Evolutionary conservation across 2,329 filamentous ascomycete species (phyloP).

Genomic region (Penicillium occitanis): DNA sequence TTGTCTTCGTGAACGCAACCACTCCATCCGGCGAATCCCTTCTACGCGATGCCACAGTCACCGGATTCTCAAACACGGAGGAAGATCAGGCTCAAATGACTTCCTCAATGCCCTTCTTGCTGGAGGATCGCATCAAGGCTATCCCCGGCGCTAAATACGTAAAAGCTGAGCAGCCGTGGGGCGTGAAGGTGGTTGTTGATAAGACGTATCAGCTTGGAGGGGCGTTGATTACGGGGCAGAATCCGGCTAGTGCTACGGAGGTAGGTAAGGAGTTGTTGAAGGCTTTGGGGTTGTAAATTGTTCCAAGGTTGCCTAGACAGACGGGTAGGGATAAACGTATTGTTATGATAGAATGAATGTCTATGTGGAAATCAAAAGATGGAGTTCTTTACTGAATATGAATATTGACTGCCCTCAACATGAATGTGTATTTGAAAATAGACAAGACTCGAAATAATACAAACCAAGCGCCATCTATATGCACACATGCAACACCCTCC

Average conservation of each 20-base stretch:
- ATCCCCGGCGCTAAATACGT: slow-evolving; percentile 46
- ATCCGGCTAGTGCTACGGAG: slow-evolving; percentile 45
- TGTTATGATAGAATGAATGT: background rate
- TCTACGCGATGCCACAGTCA: slow-evolving; percentile 43
- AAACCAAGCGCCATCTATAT: slow-evolving; percentile 14
- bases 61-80: slow-evolving; percentile 51
- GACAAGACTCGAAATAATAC: background rate
- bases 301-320: background rate
- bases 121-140: slow-evolving; percentile 47
- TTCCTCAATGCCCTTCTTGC: slow-evolving; percentile 47
- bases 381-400: background rate
- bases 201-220: slow-evolving; percentile 31
- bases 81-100: slow-evolving; percentile 45
- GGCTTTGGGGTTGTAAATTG: slow-evolving; percentile 27
- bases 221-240: slow-evolving; percentile 51
- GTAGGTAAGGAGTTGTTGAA: slow-evolving; percentile 48
- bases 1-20: slow-evolving; percentile 47
- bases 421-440: background rate
- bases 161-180: slow-evolving; percentile 49
- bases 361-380: background rate
- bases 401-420: background rate
- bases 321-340: background rate
- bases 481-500: background rate
- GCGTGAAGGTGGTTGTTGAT: slow-evolving; percentile 44
- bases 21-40: slow-evolving; percentile 45